phyloP scores from a whole-genome alignment of 768 basidiomycete species.

The Naganishia vaughanmartiniae region DNA sequence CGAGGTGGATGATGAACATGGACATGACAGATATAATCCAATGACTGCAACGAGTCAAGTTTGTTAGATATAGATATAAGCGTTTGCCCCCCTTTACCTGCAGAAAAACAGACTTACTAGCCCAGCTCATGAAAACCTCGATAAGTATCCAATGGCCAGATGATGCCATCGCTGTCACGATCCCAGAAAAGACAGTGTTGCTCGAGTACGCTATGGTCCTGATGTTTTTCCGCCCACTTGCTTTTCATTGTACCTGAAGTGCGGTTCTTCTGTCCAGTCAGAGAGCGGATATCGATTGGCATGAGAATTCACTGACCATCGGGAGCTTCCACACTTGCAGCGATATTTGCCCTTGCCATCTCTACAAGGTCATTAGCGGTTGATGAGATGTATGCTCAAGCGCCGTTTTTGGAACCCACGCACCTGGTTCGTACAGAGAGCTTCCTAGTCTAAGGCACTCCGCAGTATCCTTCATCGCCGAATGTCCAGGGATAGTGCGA shows the following conservation, averaged over 20 bases:
- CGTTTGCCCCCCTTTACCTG: no score
- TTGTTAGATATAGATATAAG: background rate
- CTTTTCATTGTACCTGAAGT: conserved; percentile 5
- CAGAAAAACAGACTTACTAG: conserved; percentile 54
- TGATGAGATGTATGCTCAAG: background rate
- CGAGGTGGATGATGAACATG: conserved; percentile 45
- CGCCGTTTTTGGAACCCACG: background rate
- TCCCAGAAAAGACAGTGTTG: conserved; percentile 57
- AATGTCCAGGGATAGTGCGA: conserved; percentile 4
- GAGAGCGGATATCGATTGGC: background rate
- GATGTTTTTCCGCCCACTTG: conserved; percentile 15
- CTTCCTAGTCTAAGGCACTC: background rate
- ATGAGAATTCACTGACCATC: conserved; percentile 2
- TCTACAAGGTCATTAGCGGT: background rate
- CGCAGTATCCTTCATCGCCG: background rate
- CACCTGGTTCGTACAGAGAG: conserved; percentile 7
- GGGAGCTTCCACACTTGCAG: conserved; percentile 9
- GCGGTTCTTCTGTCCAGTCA: background rate
- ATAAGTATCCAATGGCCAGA: conserved; percentile 57
- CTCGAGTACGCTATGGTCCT: conserved; percentile 51
- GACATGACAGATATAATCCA: background rate
- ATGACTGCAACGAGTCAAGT: background rate
- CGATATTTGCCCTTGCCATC: conserved; percentile 9
- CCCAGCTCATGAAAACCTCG: conserved; percentile 55
- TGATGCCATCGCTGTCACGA: conserved; percentile 54